These are phyloP conservation scores for Metarhizium robertsii DNA, from an alignment of 2,329 filamentous ascomycete species.

Conservation along the genomic window DNA sequence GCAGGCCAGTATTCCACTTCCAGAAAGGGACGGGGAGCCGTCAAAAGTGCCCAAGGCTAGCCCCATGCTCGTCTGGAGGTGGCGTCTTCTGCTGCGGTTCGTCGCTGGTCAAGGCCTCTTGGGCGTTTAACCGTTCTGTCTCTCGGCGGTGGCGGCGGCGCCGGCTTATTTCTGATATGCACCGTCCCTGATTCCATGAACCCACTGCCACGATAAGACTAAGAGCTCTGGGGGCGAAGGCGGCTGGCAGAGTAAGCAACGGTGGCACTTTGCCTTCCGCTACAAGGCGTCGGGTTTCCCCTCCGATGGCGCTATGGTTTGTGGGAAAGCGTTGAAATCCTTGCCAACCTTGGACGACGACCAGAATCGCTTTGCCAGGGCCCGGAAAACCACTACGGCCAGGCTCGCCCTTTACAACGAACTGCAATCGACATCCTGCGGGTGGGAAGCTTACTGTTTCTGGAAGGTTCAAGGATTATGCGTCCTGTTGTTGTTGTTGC, in stretches of 20 bases:
- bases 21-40: background rate
- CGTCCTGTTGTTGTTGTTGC: background rate
- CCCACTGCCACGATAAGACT: too few species aligned
- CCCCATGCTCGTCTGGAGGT: background rate
- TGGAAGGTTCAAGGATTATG: background rate
- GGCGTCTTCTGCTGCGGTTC: constrained; percentile 1
- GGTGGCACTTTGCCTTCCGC: too few species aligned
- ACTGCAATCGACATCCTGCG: background rate
- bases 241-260: too few species aligned
- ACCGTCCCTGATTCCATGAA: too few species aligned
- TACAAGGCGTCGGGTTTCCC: background rate
- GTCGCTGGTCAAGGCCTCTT: background rate
- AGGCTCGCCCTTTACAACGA: background rate
- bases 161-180: too few species aligned
- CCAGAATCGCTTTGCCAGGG: background rate
- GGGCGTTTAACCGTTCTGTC: background rate
- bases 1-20: background rate
- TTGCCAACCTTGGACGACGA: background rate
- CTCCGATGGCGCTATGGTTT: background rate
- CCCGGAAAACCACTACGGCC: background rate
- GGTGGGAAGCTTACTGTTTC: background rate
- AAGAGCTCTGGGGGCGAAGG: too few species aligned
- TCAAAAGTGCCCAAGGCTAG: background rate
- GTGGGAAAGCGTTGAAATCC: too few species aligned
- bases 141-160: too few species aligned